Evolutionary conservation across 1,284 basidiomycete genomes (phyloP), one percentile per base, ranked within the genome.

Genomic region (Ganoderma meredithae): DNA sequence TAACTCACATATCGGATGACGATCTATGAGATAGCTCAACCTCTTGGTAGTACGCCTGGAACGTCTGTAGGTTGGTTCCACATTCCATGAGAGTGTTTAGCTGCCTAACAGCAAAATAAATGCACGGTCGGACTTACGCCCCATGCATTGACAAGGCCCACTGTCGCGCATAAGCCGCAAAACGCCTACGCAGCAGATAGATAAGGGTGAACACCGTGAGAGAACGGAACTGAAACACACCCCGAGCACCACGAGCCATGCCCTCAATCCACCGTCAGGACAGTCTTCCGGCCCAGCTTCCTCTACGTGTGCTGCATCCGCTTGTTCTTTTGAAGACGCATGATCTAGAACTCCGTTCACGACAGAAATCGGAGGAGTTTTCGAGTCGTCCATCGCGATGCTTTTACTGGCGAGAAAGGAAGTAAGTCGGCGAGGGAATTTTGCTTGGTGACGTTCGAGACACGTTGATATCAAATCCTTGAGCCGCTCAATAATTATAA

Each of bases 41-140:
- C 19, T 58, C 55, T 39, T 58, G 55, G 10, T 58, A 58, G 55
- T 58, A 58, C 19, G 55, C 55, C 8, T 58, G 33, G n/a, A 58
- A 58, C 39, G 55, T 39, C 55, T 58, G 3, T 22, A 27, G 1
- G 47, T 52, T 10, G 2, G 52, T 31, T 1, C 12, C 27, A 31
- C 13, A 10, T 15, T 33, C 15, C 3, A 3, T 33, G 27, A 33
- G 17, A 1, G 52, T 9, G 52, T 19, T 31, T 17, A 27, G 31
- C 27, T 22, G 47, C 47, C 47, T 31, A 31, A 3, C 1, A 31
- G 27, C 27, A 31, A 25, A 49, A 1, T 3, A 9, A 25, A 25
- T 12, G 10, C 47, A 49, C 22, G 5, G 36, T 7, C 9, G 22
- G 3, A 49, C 47, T 49, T 9, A 43, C 36, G 36, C 33, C 52